Evolutionary conservation across 768 basidiomycete genomes (phyloP), one percentile per base, ranked within the genome.

Genomic region (Trametes punicea): DNA sequence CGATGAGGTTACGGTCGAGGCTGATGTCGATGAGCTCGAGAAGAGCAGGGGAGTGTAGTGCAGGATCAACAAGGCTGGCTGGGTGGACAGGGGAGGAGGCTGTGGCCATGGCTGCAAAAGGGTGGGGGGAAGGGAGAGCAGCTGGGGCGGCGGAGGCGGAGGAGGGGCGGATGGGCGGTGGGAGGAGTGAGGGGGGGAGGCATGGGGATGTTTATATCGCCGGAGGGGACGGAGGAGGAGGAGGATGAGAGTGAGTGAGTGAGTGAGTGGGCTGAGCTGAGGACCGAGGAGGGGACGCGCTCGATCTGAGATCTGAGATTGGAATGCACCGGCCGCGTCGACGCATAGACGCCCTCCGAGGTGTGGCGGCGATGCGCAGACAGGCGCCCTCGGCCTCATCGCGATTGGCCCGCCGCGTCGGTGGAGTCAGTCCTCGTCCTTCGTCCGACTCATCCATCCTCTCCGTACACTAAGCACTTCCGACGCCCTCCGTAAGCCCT

Each of bases 1-100:
- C 86, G 50, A 87, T 81, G 67, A 90, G 69, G 27, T 77, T 75
- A 48, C 76, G 73, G 47, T 82, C 75, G 56, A 89, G 71, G 71
- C 85, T 83, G 64, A 85, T 69, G 62, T 84, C 81, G 62, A 89
- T 72, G 61, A 91, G 81, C 68, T 88, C 77, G 51, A 89, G 75
- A 46, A 89, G 78, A 13, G 80, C 84, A 13, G 82, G 81, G 1
- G 83, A 81, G 68, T 90, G 88, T 0, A 73, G 66, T 0, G 82
- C 68, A 16, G 85, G 75, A 71, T 87, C 81, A 46, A 88, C 81
- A 67, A 89, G 83, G 60, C 73, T 75, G 0, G 79, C 77, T 10
- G 67, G 70, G 70, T 80, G 78, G 25, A 79, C 41, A 9, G 77
- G 73, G 4, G 64, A 49, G 18, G 47, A 33, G n/a, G n/a, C n/a